Conservation (phyloP, 495 filamentous ascomycete genomes). For the Xylaria scruposa region DNA sequence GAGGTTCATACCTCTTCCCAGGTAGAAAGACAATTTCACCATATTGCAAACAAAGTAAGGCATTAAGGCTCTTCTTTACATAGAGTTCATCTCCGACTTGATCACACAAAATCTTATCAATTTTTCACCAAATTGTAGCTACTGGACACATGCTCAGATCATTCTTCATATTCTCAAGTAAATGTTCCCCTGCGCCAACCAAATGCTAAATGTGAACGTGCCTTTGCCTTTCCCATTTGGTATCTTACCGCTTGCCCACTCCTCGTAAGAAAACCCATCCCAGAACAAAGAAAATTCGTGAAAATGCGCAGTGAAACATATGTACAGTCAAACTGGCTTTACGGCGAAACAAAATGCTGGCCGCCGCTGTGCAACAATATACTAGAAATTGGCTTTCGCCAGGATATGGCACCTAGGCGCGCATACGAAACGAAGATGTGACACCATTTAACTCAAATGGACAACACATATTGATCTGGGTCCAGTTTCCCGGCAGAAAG, state of each 20-base stretch:
- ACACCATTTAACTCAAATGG: conserved; percentile 58
- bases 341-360: neutral
- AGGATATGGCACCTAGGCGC: neutral
- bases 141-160: neutral
- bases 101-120: neutral
- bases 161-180: conserved; percentile 13
- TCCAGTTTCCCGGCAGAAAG: conserved; percentile 82
- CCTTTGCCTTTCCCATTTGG: conserved; percentile 38
- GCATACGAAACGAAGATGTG: neutral
- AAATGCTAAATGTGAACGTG: conserved; percentile 31
- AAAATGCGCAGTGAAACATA: conserved; percentile 38
- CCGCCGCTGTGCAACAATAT: conserved; percentile 27
- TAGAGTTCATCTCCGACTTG: neutral
- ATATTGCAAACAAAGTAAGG: neutral
- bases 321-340: conserved; percentile 42
- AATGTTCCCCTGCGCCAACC: conserved; percentile 27
- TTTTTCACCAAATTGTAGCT: neutral
- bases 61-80: neutral
- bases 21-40: neutral
- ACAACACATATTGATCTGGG: conserved; percentile 80
- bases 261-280: conserved; percentile 24
- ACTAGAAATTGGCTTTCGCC: conserved; percentile 33
- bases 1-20: no score
- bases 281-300: conserved; percentile 28
- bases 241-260: conserved; percentile 39